Base-by-base conservation (phyloP, 2,329 filamentous ascomycete species). In the Stemphylium vesicarium region DNA sequence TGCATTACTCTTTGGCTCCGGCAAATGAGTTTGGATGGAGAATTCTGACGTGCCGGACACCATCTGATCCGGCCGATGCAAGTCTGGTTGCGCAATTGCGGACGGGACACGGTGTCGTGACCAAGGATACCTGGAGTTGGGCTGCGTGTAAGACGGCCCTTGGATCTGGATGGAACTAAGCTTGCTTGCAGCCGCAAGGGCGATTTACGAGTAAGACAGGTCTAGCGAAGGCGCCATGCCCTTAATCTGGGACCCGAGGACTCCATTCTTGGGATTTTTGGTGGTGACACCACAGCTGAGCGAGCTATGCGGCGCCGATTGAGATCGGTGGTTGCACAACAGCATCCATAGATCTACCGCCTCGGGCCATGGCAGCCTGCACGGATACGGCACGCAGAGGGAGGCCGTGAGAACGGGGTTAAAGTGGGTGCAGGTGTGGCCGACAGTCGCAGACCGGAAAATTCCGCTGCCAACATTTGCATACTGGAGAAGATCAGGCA, bases 1-100 rank as follows among this genome's bases (percentile, higher is more conserved):
- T 40, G 53, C 48, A 36, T 47, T 35, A 20, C 9, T 32, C 45
- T 12, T 43, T 57, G 50, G 37, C 32, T 33, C 39, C 55, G 43
- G 41, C 40, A 46, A n/a, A 32, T 38, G 33, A 39, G 40, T 22
- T 15, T 38, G 41, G 24, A 38, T 50, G 45, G 36, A 16, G 35
- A 41, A 43, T 35, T 33, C 22, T 35, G 39, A 56, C 43, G 39
- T 35, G 43, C 42, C 40, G 49, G 44, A 47, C 49, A 43, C 45
- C 10, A 43, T 26, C 32, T 51, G 44, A 47, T 50, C 53, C 53
- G 35, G 50, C 22, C 32, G 35, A 52, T 45, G 49, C 45, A 46
- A 22, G 43, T 45, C 41, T 53, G 56, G 42, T 68, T 68, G 65
- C 65, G 65, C 63, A 68, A 68, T 65, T 53, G 60, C 53, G 43